Evolutionary conservation across 768 basidiomycete genomes (phyloP).

Genomic region (Galerina sulciceps): DNA sequence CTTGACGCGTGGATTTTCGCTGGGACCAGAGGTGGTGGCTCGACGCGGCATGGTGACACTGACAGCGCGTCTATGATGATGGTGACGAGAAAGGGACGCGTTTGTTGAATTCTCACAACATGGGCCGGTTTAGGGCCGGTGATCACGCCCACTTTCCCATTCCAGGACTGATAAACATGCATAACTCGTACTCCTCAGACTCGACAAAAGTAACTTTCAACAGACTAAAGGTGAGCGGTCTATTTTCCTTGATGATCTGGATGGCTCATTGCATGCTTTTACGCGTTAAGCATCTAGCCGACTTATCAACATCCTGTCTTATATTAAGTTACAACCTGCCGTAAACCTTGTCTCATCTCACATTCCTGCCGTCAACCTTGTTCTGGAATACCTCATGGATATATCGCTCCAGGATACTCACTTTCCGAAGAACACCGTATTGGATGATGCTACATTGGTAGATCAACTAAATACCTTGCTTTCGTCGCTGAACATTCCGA

Average conservation of each 20-base stretch:
- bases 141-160: conserved; percentile 9
- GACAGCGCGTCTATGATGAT: neutral
- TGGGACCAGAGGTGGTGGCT: conserved; percentile 16
- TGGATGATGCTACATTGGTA: conserved; percentile 27
- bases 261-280: too few relatives aligned
- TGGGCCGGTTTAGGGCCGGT: conserved; percentile 28
- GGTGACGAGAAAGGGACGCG: conserved; percentile 1
- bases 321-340: too few relatives aligned
- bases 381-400: too few relatives aligned
- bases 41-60: conserved; percentile 24
- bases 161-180: neutral
- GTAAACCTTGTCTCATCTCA: too few relatives aligned
- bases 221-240: neutral
- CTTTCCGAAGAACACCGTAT: neutral
- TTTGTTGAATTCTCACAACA: conserved; percentile 14
- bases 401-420: neutral
- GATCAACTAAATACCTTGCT: conserved; percentile 53
- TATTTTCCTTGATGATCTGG: too few relatives aligned
- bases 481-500: conserved; percentile 44
- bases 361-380: too few relatives aligned
- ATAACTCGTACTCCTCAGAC: neutral
- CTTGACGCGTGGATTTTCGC: conserved; percentile 19
- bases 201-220: neutral
- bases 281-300: too few relatives aligned
- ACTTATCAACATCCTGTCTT: too few relatives aligned